A percentile compares a stretch with the other conserved stretches of the same genome.
These are phyloP conservation scores for Lasiodiplodia citricola DNA, from an alignment of 2,329 filamentous ascomycete species.

Conservation along the genomic window DNA sequence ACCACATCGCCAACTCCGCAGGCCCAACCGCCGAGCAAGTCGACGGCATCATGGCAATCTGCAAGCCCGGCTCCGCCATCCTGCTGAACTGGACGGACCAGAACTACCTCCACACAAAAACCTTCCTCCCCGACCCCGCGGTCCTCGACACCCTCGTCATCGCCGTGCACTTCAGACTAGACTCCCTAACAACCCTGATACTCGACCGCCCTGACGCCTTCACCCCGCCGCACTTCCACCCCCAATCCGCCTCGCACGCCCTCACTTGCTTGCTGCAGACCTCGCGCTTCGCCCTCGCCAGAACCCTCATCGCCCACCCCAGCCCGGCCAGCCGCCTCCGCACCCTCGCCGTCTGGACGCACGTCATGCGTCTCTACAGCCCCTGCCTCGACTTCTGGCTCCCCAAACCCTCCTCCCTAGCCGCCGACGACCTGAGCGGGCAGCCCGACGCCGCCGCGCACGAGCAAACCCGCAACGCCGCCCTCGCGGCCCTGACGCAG, in stretches of 20 bases:
- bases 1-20: background rate
- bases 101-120: background rate
- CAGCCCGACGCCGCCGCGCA: background rate
- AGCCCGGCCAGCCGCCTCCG: too few relatives aligned
- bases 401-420: background rate
- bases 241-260: background rate
- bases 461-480: background rate
- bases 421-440: background rate
- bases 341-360: background rate
- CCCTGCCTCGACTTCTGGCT: background rate
- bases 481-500: background rate
- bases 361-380: background rate
- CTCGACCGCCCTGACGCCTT: background rate
- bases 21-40: background rate
- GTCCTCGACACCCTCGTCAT: background rate
- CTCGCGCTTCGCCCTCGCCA: background rate
- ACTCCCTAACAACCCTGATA: background rate
- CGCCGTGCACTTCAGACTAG: background rate
- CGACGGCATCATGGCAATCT: background rate
- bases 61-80: background rate
- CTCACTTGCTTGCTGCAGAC: background rate
- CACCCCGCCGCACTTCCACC: background rate
- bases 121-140: background rate
- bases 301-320: too few relatives aligned
- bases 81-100: background rate